Percentiles rank a stretch among this genome's conserved stretches.
Conservation (phyloP, 139 green algal genomes). For the Auxenochlorella pyrenoidosa region DNA sequence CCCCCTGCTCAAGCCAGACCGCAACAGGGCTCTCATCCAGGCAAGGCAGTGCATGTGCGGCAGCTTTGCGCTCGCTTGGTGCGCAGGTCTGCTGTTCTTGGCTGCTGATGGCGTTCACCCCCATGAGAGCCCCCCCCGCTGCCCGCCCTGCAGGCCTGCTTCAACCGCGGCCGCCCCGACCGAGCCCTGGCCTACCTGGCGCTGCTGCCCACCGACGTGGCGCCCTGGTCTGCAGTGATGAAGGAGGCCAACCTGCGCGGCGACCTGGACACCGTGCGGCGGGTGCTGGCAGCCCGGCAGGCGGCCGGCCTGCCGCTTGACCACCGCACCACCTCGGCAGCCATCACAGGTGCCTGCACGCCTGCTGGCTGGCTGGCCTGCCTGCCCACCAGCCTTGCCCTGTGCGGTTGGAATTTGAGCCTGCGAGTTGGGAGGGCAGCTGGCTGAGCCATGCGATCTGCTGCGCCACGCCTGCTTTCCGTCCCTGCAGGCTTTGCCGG, state of each 20-base stretch:
- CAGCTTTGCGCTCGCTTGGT: no score
- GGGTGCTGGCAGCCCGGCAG: conserved; percentile 14
- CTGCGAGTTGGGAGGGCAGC: no score
- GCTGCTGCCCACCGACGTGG: neutral
- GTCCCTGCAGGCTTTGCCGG: neutral
- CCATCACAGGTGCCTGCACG: neutral
- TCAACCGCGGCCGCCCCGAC: neutral
- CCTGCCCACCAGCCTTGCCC: no score
- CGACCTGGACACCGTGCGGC: conserved; percentile 28
- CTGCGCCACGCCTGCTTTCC: no score
- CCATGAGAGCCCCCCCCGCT: no score
- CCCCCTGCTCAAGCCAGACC: neutral
- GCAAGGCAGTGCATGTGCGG: no score
- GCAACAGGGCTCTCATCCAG: conserved; percentile 21
- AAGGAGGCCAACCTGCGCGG: conserved; percentile 11
- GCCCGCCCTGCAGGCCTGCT: conserved; percentile 12
- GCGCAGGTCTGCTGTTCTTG: no score
- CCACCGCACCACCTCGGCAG: conserved; percentile 7
- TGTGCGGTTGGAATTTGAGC: no score
- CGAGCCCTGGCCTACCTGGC: conserved; percentile 7
- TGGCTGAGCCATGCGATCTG: no score
- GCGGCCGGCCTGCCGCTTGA: conserved; percentile 27
- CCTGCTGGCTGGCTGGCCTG: no score
- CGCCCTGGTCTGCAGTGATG: neutral
- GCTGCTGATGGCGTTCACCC: no score